These are phyloP conservation scores for Conticribra guillardii DNA, from an alignment of 108 stramenopile species.

Conservation along the genomic window DNA sequence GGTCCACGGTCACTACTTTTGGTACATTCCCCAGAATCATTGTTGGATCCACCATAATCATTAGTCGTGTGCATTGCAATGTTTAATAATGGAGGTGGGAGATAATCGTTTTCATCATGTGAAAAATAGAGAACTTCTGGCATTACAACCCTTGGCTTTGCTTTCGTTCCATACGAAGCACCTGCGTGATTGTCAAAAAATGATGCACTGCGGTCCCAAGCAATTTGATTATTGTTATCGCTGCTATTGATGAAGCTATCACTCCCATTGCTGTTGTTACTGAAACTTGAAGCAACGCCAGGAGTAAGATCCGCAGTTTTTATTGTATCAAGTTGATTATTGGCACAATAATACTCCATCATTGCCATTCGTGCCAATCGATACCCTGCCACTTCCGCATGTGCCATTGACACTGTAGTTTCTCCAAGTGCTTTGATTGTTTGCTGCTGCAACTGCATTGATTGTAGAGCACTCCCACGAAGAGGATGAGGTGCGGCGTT, in stretches of 20 bases:
- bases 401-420: conserved; percentile 47
- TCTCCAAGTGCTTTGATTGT: neutral
- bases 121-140: conserved; percentile 54
- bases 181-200: neutral
- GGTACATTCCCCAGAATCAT: neutral
- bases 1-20: conserved; percentile 12
- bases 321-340: neutral
- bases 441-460: neutral
- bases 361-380: conserved; percentile 52
- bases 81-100: neutral
- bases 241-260: no score
- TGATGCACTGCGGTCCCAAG: no score
- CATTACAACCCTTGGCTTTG: conserved; percentile 1
- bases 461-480: conserved; percentile 1
- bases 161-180: neutral
- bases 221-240: no score
- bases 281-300: no score
- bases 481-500: neutral
- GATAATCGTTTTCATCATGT: conserved; percentile 8
- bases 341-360: conserved; percentile 26
- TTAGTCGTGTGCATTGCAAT: neutral
- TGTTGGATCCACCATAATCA: neutral
- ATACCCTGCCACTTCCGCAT: conserved; percentile 74
- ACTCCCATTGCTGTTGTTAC: no score
- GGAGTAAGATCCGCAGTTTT: no score